Base-by-base conservation (phyloP, 2,329 filamentous ascomycete genomes). In the Thelonectria discophora region DNA sequence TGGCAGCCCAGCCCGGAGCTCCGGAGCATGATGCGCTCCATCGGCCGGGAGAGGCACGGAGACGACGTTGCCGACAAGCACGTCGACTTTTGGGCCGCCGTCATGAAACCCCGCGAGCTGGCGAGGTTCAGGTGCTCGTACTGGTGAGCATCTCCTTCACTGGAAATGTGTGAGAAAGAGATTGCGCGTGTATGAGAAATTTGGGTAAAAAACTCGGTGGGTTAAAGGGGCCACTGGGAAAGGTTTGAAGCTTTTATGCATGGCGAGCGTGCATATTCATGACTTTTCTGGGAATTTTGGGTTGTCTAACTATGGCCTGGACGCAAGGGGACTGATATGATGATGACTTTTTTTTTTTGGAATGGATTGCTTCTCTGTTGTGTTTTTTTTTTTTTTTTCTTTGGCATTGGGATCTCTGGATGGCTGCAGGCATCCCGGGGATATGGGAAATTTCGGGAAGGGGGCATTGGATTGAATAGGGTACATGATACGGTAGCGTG, bases 21-120 rank as follows among this genome's bases (percentile, higher is more conserved):
- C 8, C 53, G 51, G 20, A 59, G 43, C 11, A 24, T 56, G 7
- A 24, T 65, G 40, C 42, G 62, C 12, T 46, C 40, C 2, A 63
- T 66, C 21, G 64, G 64, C 13, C 56, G 56, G 48, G 59, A 58
- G 21, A 34, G 65, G 9, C 42, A 65, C 15, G 63, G 65, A 18
- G 55, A 65, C 17, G 63, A 59, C 37, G 20, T 67, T 48, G 48
- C 58, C 12, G 63, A 67, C 52, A 62, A 62, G 51, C 57, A 65
- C n/a, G 63, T 65, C 17, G 63, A 65, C 30, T 65, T 64, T 32
- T 65, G 63, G 63, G 61, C 54, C 5, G 50, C 61, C 11, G 61
- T 64, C 18, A 58, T 65, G 61, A 65, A 62, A 32, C 61, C 61
- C 48, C 61, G 63, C 18, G 61, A 65, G 47, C 43, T 64, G 30